These are phyloP conservation scores for Ceratocystis lukuohia DNA, from an alignment of 2,329 filamentous ascomycete genomes.

Conservation along the genomic window DNA sequence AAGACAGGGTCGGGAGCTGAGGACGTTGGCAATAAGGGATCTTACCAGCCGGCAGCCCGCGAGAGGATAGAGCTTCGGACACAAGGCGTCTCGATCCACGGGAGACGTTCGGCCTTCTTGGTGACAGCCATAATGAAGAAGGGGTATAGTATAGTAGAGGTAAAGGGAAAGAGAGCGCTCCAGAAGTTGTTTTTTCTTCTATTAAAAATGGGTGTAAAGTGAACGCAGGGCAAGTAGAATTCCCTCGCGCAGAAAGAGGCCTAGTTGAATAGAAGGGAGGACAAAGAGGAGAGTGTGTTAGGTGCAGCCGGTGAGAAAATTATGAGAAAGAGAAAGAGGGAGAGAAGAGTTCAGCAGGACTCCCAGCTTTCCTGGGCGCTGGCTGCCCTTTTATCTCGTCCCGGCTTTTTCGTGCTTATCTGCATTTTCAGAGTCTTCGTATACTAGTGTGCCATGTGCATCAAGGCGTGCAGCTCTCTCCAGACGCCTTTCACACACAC, in stretches of 20 bases:
- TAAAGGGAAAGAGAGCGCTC: neutral
- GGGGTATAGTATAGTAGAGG: neutral
- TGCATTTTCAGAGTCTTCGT: neutral
- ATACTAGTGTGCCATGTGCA: neutral
- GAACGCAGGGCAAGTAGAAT: too few relatives aligned
- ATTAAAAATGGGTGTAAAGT: too few relatives aligned
- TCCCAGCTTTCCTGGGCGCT: neutral
- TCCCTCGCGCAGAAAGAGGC: neutral
- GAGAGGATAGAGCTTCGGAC: conserved; percentile 54
- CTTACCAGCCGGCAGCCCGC: conserved; percentile 57
- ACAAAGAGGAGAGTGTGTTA: neutral
- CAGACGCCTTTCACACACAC: neutral
- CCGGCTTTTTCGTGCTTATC: neutral
- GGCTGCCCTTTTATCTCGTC: neutral
- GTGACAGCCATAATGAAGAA: conserved; percentile 31
- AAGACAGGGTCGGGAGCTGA: neutral
- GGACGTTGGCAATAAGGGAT: conserved; percentile 11
- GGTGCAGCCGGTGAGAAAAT: neutral
- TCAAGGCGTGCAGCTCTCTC: neutral
- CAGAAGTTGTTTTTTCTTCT: neutral
- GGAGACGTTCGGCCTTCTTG: conserved; percentile 28
- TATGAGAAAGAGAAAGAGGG: conserved; percentile 6
- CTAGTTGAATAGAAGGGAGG: neutral
- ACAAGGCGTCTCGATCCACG: conserved; percentile 61
- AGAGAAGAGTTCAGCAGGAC: neutral